Evolutionary conservation across 805 yeast genomes (phyloP), one percentile per base, ranked within the genome.

Genomic region (Candida manassasensis): DNA sequence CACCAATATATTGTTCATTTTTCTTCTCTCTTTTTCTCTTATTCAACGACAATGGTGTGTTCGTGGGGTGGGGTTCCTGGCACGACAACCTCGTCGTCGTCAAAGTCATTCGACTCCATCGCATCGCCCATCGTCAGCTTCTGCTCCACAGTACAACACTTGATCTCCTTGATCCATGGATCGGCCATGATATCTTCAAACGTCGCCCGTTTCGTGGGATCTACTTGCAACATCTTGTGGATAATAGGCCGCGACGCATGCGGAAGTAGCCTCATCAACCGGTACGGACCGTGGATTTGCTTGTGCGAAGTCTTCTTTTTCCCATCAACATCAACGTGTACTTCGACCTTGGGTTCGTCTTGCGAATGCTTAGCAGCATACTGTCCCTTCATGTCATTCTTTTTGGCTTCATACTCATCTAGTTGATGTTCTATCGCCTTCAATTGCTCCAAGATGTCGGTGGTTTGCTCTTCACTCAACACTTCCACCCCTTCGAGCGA

Each of bases 241-340:
- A 84, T 67, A 8, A 84, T 65, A 9, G 90, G 93, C 57, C 95
- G 72, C 11, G 93, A 67, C 6, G 90, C 88, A 55, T 84, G 95
- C 4, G 95, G 95, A 24, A 84, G 60, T 34, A 84, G 62, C 59
- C 95, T 74, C 81, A 84, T 76, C 44, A 84, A 63, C 53, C 95
- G 68, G 59, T 84, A 84, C 8, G 93, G 90, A 5, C 95, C 95
- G 49, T 83, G 88, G 16, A 83, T 77, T 42, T 78, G 80, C 46
- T 75, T 76, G 47, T 66, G 71, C 19, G 48, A 45, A n/a, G 57
- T 30, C 22, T 63, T 47, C 44, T 70, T 67, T 34, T 53, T 46
- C 9, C 28, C 29, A 8, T 38, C 39, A 14, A 34, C 21, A 8
- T 38, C 37, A 7, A 34, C 27, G 13, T 29, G 27, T 9, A 37